These are phyloP conservation scores for Mitragyna speciosa DNA, from an alignment of 257 asterid species.

Conservation along the genomic window DNA sequence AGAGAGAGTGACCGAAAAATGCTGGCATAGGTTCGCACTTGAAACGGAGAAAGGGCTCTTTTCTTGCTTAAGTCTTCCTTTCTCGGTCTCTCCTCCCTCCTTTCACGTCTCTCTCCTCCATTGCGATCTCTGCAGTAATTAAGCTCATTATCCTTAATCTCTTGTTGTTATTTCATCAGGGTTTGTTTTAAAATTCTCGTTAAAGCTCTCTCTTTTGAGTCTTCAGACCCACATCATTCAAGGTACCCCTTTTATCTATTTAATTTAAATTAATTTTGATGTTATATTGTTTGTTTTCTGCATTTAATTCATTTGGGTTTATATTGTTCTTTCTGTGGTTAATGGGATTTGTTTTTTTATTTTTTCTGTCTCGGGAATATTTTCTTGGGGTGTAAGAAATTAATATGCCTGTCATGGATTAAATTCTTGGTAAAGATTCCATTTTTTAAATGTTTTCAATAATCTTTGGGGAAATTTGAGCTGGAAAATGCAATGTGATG, in stretches of 20 bases:
- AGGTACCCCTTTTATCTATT: conserved; percentile 16
- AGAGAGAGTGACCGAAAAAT: conserved; percentile 30
- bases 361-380: background rate
- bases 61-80: conserved; percentile 14
- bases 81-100: conserved; percentile 20
- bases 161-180: conserved; percentile 17
- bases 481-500: conserved; percentile 22
- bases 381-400: background rate
- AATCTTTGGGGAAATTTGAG: conserved; percentile 13
- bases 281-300: background rate
- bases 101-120: conserved; percentile 34
- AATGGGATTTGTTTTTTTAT: background rate
- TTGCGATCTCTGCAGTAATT: conserved; percentile 49
- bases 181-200: conserved; percentile 22
- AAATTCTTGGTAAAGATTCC: conserved; percentile 5
- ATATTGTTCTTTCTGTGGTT: background rate
- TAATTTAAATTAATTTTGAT: background rate
- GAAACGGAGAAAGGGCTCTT: conserved; percentile 33
- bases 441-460: background rate
- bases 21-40: conserved; percentile 39
- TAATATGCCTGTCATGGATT: background rate
- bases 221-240: conserved; percentile 10
- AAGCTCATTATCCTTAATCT: conserved; percentile 33
- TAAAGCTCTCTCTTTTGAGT: conserved; percentile 16
- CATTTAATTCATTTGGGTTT: background rate